Base-by-base conservation (phyloP, 2,329 filamentous ascomycete genomes). In the Ophiostoma perfectum region DNA sequence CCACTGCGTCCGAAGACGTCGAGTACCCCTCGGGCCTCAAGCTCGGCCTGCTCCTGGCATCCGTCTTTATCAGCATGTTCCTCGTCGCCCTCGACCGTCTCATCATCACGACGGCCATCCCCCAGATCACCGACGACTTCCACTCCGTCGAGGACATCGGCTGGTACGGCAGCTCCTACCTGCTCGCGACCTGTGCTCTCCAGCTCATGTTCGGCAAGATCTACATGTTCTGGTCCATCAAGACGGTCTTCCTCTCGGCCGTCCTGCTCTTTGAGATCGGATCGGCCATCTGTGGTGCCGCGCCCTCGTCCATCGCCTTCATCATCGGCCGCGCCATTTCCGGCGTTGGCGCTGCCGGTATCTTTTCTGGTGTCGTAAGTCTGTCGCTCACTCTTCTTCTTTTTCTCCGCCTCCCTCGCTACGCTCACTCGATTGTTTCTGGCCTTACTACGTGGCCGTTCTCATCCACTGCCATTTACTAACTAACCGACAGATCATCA, bases 321-420 rank as follows among this genome's bases (percentile, higher is more conserved):
- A 80, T 81, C 41, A 41, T 80, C 49, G 79, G 80, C 5, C 75
- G 79, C 11, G 79, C 78, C 52, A 74, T 81, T 44, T 75, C 78
- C 55, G 79, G 80, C 6, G 66, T 79, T 1, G 79, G 80, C 2
- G 74, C 75, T 0, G 77, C 76, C 0, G 79, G 79, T 52, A 77
- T 81, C 68, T 78, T 78, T 60, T 74, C 77, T 3, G 79, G 79
- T 12, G 74, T 73, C 70, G 55, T 60, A 60, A 38, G 55, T 60
- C 27, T 27, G 4, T 7, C 9, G n/a, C n/a, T 52, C 12, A 8
- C n/a, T 52, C 49, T 14, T 44, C 42, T 4, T 47, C 44, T 47
- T n/a, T 5, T 47, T 47, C 8, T 1, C n/a, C 12, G 2, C 14
- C n/a, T 47, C 14, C 5, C 49, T 18, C 47, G 47, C 16, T 18